These are phyloP conservation scores for Orbilia brochopaga DNA, from an alignment of 2,329 filamentous ascomycete species.

Conservation along the genomic window DNA sequence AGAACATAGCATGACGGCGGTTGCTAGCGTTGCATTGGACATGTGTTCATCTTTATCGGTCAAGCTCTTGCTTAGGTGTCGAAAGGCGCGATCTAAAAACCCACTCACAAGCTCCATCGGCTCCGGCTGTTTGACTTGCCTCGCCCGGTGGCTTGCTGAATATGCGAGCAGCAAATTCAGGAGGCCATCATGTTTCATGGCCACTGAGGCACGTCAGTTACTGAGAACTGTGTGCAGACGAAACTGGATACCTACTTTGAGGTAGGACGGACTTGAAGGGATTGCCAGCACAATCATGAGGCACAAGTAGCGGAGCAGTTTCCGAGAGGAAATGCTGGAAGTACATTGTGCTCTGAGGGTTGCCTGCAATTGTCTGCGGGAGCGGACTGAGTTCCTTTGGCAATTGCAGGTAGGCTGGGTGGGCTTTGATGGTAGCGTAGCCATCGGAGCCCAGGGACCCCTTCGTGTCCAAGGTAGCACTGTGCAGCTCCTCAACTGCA, in stretches of 20 bases:
- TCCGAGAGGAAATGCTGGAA: constrained; percentile 78
- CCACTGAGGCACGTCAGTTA: constrained; percentile 64
- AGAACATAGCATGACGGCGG: constrained; percentile 82
- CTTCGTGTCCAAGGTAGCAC: constrained; percentile 45
- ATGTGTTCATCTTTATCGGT: constrained; percentile 68
- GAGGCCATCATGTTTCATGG: constrained; percentile 71
- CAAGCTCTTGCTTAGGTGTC: constrained; percentile 71
- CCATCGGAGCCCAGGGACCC: constrained; percentile 14
- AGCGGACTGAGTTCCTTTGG: constrained; percentile 65
- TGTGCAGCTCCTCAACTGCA: constrained; percentile 49
- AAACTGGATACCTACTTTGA: constrained; percentile 63
- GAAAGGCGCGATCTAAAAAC: constrained; percentile 81
- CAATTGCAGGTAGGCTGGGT: constrained; percentile 59
- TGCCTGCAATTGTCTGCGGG: constrained; percentile 67
- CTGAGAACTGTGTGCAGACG: constrained; percentile 42
- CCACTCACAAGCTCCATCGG: constrained; percentile 77
- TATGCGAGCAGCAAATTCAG: constrained; percentile 79
- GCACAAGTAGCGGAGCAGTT: constrained; percentile 71
- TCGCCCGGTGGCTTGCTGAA: constrained; percentile 80
- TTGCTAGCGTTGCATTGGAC: constrained; percentile 75
- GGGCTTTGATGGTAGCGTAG: constrained; percentile 50
- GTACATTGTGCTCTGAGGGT: constrained; percentile 80
- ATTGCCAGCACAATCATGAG: constrained; percentile 68
- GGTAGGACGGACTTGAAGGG: constrained; percentile 68
- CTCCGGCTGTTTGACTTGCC: constrained; percentile 74